Base-by-base conservation (phyloP, 257 asterid species). In the Plantago major region DNA sequence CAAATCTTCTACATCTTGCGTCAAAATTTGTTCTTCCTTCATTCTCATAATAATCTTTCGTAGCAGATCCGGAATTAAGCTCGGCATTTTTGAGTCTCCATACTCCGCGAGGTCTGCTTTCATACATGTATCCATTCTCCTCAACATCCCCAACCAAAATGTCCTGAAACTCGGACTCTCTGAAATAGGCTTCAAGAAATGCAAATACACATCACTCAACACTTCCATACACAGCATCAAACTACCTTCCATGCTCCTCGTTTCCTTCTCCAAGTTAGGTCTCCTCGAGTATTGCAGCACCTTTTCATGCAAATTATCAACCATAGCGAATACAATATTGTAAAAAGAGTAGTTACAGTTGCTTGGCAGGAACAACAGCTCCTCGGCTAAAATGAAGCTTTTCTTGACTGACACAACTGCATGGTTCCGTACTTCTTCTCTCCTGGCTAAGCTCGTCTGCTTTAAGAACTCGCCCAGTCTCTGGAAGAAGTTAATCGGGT, bases 381-480 rank as follows among this genome's bases (percentile, higher is more conserved):
- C 99, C 74, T 87, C 99, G 0, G 84, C 98, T 16, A 82, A 62
- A 9, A 72, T 1, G 70, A 91, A 89, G 80, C 95, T 81, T 63
- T 69, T 84, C 49, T 87, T 80, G 10, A 93, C 83, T 2, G 97
- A 89, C 14, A 55, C 15, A 13, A 93, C 79, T 0, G 99, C 95
- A 0, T 89, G 97, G 84, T 93, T 93, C 64, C 97, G 55, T 5
- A 87, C 86, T 63, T 93, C 96, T 49, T 89, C 99, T 70, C 99
- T 66, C 47, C 99, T 78, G 0, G 99, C 97, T 51, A 93, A 75
- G 76, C 96, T 89, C 3, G 97, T 87, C 67, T 87, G 87, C 75
- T 89, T 85, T 0, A 93, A 72, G 6, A 88, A 82, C 52, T 89
- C 97, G 0, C 99, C 99, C 0, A 93, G 81, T 59, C 85, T 78